These are phyloP conservation scores for Limonium bicolor DNA, from an alignment of 148 eudicot genomes.

Conservation along the genomic window DNA sequence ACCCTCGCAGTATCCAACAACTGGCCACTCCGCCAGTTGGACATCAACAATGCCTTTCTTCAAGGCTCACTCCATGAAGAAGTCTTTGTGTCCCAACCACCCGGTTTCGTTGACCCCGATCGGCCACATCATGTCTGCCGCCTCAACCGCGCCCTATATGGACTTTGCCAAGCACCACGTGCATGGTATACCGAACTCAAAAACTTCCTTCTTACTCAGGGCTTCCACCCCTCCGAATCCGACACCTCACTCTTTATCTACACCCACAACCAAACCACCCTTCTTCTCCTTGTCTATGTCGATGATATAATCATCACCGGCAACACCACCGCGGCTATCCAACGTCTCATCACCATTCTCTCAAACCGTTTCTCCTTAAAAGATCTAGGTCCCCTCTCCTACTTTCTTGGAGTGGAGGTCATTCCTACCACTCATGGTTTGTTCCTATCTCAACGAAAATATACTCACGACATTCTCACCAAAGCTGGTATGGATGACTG, in stretches of 20 bases:
- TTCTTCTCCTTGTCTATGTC: neutral
- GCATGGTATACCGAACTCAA: neutral
- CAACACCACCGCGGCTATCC: neutral
- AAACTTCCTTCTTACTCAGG: neutral
- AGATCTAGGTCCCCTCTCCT: neutral
- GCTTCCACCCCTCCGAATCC: neutral
- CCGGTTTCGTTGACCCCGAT: too few species aligned
- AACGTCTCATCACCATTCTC: neutral
- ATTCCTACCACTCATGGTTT: neutral
- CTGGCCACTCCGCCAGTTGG: too few species aligned
- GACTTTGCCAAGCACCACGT: neutral
- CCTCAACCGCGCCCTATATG: too few species aligned
- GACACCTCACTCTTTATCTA: neutral
- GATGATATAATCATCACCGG: neutral
- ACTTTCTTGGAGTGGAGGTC: neutral
- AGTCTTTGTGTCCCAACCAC: too few species aligned
- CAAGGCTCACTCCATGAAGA: too few species aligned
- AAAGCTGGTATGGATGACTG: neutral
- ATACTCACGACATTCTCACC: neutral
- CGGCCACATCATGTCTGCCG: too few species aligned
- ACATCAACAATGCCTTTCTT: too few species aligned
- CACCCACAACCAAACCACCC: neutral
- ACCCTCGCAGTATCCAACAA: too few species aligned
- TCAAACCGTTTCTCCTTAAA: neutral
- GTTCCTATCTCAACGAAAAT: neutral